Evolutionary conservation across 129 eudicot species (phyloP).

Genomic region (Saposhnikovia divaricata): DNA sequence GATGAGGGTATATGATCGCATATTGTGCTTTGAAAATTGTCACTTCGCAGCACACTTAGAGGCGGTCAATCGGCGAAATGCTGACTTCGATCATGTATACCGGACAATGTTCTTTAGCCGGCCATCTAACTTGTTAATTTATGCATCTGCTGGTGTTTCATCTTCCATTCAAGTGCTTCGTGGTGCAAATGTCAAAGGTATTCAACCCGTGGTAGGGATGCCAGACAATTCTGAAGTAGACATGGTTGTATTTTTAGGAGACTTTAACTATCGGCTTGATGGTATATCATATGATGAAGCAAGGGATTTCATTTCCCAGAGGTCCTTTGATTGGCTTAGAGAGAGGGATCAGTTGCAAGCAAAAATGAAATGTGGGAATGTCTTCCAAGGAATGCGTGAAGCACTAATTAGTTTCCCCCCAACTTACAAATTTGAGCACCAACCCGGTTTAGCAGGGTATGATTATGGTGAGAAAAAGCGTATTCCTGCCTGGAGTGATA

Average conservation of each 20-base stretch:
- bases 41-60: conserved; percentile 97
- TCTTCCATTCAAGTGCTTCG: conserved; percentile 60
- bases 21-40: conserved; percentile 84
- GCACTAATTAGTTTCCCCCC: conserved; percentile 85
- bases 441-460: conserved; percentile 86
- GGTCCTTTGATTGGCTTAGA: conserved; percentile 95
- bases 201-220: conserved; percentile 38
- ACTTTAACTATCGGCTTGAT: conserved; percentile 85
- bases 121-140: conserved; percentile 46
- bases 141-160: conserved; percentile 60
- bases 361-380: conserved; percentile 92
- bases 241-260: conserved; percentile 92
- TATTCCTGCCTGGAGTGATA: conserved; percentile 98
- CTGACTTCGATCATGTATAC: conserved; percentile 96
- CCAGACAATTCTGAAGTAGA: conserved; percentile 93
- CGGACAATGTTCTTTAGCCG: conserved; percentile 72
- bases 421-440: conserved; percentile 90
- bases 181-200: conserved; percentile 45
- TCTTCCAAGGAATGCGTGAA: conserved; percentile 99
- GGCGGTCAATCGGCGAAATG: conserved; percentile 81
- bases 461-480: conserved; percentile 96
- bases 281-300: conserved; percentile 97
- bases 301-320: conserved; percentile 86
- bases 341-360: conserved; percentile 82
- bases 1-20: conserved; percentile 75